Evolutionary conservation across 441 rosid species (phyloP).

Genomic region (Aleurites moluccanus): DNA sequence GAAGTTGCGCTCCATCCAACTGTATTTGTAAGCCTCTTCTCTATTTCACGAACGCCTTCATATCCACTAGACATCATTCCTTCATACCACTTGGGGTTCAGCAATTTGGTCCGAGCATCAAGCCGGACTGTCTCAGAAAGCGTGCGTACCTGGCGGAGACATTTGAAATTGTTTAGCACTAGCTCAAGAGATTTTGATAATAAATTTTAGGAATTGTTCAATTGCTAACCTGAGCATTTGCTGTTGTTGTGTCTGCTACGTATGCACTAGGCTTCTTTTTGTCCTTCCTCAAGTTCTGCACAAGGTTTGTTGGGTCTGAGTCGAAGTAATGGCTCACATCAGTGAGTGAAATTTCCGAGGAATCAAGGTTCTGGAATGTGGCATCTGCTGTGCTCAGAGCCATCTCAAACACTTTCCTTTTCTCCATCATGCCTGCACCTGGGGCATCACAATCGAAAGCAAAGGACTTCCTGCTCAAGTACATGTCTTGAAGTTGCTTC

Average conservation of each 20-base stretch:
- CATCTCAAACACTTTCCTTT: slow-evolving; percentile 88
- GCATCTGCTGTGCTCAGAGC: slow-evolving; percentile 95
- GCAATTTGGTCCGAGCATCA: slow-evolving; percentile 88
- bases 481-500: slow-evolving; percentile 99
- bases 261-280: slow-evolving; percentile 90
- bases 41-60: slow-evolving; percentile 97
- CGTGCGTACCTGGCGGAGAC: slow-evolving; percentile 65
- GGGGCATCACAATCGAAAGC: slow-evolving; percentile 95
- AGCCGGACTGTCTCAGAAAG: slow-evolving; percentile 86
- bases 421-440: slow-evolving; percentile 95
- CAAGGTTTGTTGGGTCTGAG: slow-evolving; percentile 93
- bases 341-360: slow-evolving; percentile 94
- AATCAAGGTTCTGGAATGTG: slow-evolving; percentile 96
- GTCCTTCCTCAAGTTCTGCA: slow-evolving; percentile 88
- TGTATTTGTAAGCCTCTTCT: slow-evolving; percentile 89
- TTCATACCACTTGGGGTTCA: slow-evolving; percentile 98
- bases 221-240: slow-evolving; percentile 81
- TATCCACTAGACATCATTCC: slow-evolving; percentile 97
- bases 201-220: not conserved
- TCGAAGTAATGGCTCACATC: slow-evolving; percentile 99
- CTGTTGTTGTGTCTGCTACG: slow-evolving; percentile 96
- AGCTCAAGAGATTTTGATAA: not conserved
- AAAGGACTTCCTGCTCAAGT: slow-evolving; percentile 91
- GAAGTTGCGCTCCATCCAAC: slow-evolving; percentile 99
- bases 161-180: slow-evolving; percentile 20